phyloP scores from a whole-genome alignment of 73 alveolate species.

The Paramecium pentaurelia region DNA sequence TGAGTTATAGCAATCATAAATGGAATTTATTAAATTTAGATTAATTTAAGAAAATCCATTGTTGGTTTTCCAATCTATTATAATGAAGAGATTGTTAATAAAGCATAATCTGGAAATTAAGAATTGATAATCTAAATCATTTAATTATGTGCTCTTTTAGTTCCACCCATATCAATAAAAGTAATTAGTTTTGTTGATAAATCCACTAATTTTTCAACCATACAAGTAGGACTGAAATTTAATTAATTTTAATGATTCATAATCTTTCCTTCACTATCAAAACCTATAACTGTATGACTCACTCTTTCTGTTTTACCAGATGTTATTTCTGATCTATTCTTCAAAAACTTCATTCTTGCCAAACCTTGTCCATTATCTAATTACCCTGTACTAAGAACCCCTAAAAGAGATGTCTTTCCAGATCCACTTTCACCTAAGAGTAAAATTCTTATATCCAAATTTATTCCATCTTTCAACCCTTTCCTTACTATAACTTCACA shows the following conservation, averaged over 20 bases:
- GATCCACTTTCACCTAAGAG: slow-evolving; percentile 88
- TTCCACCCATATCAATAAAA: slow-evolving; percentile 96
- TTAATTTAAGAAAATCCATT: slow-evolving; percentile 76
- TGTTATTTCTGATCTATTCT: slow-evolving; percentile 84
- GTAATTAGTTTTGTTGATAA: slow-evolving; percentile 61
- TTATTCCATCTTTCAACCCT: slow-evolving; percentile 75
- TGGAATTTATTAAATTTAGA: slow-evolving; percentile 83
- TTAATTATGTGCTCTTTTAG: slow-evolving; percentile 87
- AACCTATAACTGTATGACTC: slow-evolving; percentile 88
- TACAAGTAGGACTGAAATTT: slow-evolving; percentile 13
- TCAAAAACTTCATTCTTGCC: slow-evolving; percentile 83
- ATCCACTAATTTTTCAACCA: background rate
- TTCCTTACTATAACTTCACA: slow-evolving; percentile 90
- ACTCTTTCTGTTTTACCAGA: slow-evolving; percentile 91
- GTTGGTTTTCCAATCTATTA: slow-evolving; percentile 73
- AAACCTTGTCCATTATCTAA: slow-evolving; percentile 92
- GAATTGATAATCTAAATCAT: slow-evolving; percentile 80
- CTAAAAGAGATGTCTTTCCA: slow-evolving; percentile 84
- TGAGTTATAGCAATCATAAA: slow-evolving; percentile 86
- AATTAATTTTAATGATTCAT: slow-evolving; percentile 67
- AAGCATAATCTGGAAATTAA: slow-evolving; percentile 87
- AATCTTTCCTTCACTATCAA: slow-evolving; percentile 91
- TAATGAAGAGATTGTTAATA: slow-evolving; percentile 80
- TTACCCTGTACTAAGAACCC: slow-evolving; percentile 84
- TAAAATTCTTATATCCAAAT: slow-evolving; percentile 82